Base-by-base conservation (phyloP, 148 eudicot genomes). In the Rhododendron molle region DNA sequence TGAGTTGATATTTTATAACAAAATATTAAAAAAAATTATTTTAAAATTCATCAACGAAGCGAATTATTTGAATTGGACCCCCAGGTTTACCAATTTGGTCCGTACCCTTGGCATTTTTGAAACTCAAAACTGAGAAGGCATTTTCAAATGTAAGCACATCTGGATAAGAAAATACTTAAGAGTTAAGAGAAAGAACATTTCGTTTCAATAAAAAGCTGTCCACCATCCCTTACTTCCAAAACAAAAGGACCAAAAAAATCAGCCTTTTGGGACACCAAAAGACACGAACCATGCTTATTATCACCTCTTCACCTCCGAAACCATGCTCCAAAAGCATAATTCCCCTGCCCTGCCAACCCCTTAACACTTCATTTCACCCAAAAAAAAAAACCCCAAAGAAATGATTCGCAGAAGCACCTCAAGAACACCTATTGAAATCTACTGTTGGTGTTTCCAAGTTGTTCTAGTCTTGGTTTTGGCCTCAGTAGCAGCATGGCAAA, bases 391-490 rank as follows among this genome's bases (percentile, higher is more conserved):
- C 15, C 0, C 56, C 60, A 34, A 18, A 10, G 32, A 76, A 49
- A 88, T 86, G 88, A 62, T 38, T 34, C 74, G n/a, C 34, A 38
- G 16, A 58, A 76, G 44, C 84, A 18, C 69, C 49, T 83, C 86
- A 13, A 46, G 52, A 77, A 76, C 47, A 21, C 54, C 28, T 5
- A 28, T 38, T 13, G 56, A 54, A 0, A 65, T 89, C 71, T 86
- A 77, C 86, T 77, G 78, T 28, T 89, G 89, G 87, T 85, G 82
- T 67, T 54, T 87, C 58, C 88, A 85, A 52, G 89, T 86, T 50
- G 49, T 84, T 6, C 47, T 67, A 7, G 88, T 89, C 16, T 62
- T 84, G 50, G 15, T 52, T 23, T 18, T 87, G 83, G 73, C 44
- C 65, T 83, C 52, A 7, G 77, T 87, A 1, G 83, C 72, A 34